Evolutionary conservation across 1,284 basidiomycete species (phyloP).

Genomic region (Calocybe gambosa): DNA sequence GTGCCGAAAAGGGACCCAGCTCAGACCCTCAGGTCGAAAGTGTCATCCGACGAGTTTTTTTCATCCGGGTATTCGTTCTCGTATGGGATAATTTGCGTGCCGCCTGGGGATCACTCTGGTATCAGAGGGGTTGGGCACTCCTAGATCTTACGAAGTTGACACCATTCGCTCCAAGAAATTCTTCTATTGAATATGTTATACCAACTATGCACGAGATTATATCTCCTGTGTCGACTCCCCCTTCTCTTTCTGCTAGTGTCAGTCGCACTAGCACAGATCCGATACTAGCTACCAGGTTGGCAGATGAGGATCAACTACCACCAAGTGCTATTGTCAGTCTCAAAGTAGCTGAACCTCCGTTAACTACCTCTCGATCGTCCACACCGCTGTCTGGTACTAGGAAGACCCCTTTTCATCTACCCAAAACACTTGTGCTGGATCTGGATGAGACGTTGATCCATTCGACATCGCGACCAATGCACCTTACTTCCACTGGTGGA

Average conservation of each 20-base stretch:
- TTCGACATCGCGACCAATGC: constrained; percentile 81
- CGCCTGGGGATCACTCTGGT: constrained; percentile 28
- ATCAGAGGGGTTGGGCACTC: constrained; percentile 6
- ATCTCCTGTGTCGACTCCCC: not conserved
- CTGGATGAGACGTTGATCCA: constrained; percentile 98
- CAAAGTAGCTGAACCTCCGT: constrained; percentile 17
- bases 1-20: constrained; percentile 17
- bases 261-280: constrained; percentile 7
- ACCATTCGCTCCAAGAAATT: constrained; percentile 26
- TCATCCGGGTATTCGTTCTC: constrained; percentile 34
- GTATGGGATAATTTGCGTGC: constrained; percentile 35
- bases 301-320: constrained; percentile 12
- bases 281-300: constrained; percentile 1
- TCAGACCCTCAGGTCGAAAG: constrained; percentile 27
- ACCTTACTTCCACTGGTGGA: constrained; percentile 37
- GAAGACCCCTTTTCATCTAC: constrained; percentile 69
- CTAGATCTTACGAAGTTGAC: constrained; percentile 4
- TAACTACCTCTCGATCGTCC: constrained; percentile 29
- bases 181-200: constrained; percentile 33
- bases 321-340: constrained; percentile 1
- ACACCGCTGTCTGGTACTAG: constrained; percentile 46
- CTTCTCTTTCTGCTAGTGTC: constrained; percentile 11
- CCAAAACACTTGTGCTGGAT: constrained; percentile 92
- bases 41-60: constrained; percentile 33
- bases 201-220: constrained; percentile 10